Conservation (phyloP, 805 yeast genomes). For the Lipomyces yamadae region DNA sequence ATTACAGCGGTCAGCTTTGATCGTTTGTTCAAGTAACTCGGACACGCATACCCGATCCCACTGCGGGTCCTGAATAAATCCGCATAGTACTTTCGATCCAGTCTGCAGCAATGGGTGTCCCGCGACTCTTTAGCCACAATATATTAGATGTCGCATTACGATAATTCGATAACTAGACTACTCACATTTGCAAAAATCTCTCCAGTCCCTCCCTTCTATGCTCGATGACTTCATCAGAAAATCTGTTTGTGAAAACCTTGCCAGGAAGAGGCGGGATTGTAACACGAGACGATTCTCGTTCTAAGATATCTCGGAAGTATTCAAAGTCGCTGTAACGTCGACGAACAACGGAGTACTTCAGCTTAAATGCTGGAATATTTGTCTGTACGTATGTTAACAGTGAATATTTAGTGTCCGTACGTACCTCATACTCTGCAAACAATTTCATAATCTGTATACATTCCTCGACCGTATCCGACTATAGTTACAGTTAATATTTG, state of each 20-base stretch:
- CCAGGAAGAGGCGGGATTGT: slow-evolving; percentile 89
- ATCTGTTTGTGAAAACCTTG: slow-evolving; percentile 76
- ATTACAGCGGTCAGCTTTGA: neutral
- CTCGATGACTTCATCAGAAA: slow-evolving; percentile 81
- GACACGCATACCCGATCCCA: slow-evolving; percentile 61
- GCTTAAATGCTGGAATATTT: slow-evolving; percentile 84
- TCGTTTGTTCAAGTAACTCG: neutral
- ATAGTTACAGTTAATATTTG: neutral
- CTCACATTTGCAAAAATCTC: slow-evolving; percentile 62
- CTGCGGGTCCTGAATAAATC: slow-evolving; percentile 84
- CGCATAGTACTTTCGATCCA: slow-evolving; percentile 74
- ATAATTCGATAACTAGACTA: neutral
- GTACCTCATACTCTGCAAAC: slow-evolving; percentile 60
- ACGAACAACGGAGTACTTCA: slow-evolving; percentile 67
- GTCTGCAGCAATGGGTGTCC: slow-evolving; percentile 94
- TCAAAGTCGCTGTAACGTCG: slow-evolving; percentile 92
- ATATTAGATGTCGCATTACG: neutral
- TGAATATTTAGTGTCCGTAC: neutral
- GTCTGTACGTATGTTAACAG: slow-evolving; percentile 50
- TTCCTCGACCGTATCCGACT: slow-evolving; percentile 55
- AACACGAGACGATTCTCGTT: slow-evolving; percentile 77
- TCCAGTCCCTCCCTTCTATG: slow-evolving; percentile 83
- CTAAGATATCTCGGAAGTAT: slow-evolving; percentile 70
- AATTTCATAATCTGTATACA: slow-evolving; percentile 92
- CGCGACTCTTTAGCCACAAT: slow-evolving; percentile 59